Evolutionary conservation across 106 monocot genomes (phyloP), one percentile per base, ranked within the genome.

Genomic region (Cymbidium sinense): DNA sequence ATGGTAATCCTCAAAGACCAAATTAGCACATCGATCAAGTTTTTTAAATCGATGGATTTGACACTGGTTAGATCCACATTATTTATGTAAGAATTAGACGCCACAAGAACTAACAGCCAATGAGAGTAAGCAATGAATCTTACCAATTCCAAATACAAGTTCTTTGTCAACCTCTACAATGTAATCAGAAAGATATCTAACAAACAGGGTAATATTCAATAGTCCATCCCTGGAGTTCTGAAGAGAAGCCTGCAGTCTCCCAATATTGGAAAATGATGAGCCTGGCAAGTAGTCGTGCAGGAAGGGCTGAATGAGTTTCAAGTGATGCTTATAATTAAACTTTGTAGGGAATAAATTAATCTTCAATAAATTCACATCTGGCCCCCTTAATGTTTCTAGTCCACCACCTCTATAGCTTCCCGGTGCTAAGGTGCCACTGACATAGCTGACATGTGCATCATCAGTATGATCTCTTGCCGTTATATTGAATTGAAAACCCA

Each of bases 401-500:
- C 27, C 64, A 74, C 83, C 81, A 77, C 83, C 78, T 75, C 37
- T 35, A 43, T 76, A 82, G 19, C 70, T 84, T 20, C 84, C 93
- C 47, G 91, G 86, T 25, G 77, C 85, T 29, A 90, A 74, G 19
- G 85, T 84, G 18, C 90, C 96, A 78, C 89, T 88, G 17, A 92
- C 91, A 91, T 35, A 93, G 74, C 85, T 96, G 82, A 88, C 64
- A 61, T 87, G 81, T 47, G 50, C 89, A 80, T 86, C 74, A 85
- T 94, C 78, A 73, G 37, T 62, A 82, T 89, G 93, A 33, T 84
- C 83, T 37, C 81, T 91, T 34, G 96, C 78, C 47, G 86, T 88
- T 44, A 96, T 84, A 78, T 89, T 96, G 79, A 96, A 96, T 65
- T 87, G 85, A 84, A 96, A 96, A 73, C 89, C 96, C 17, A 94